Conservation (phyloP, 73 alveolate genomes). For the Paraurostyla sp. region DNA sequence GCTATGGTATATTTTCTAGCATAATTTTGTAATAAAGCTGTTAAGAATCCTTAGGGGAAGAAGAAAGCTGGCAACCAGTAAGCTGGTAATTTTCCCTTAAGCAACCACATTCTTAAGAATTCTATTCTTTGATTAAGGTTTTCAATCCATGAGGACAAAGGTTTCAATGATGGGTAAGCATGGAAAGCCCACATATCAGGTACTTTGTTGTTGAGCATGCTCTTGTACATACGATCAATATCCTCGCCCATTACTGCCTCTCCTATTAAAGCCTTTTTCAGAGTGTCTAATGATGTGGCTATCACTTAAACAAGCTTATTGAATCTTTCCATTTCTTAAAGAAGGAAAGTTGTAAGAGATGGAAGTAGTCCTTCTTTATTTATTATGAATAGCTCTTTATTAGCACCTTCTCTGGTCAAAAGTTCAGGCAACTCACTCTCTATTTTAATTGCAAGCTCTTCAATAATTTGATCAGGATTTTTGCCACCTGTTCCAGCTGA, state of each 20-base stretch:
- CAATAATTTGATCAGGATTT: constrained; percentile 82
- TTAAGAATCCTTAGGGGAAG: constrained; percentile 98
- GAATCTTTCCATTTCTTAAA: constrained; percentile 92
- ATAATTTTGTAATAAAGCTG: constrained; percentile 97
- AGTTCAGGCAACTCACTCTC: constrained; percentile 79
- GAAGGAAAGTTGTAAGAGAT: constrained; percentile 86
- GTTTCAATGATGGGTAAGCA: constrained; percentile 93
- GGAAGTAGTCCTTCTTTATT: constrained; percentile 88
- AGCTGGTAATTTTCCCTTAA: constrained; percentile 83
- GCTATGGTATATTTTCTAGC: constrained; percentile 97
- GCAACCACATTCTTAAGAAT: constrained; percentile 95
- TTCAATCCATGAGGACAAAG: constrained; percentile 92
- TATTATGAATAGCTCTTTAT: constrained; percentile 78
- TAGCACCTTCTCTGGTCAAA: constrained; percentile 85
- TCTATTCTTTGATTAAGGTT: constrained; percentile 86
- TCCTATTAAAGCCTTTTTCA: constrained; percentile 91
- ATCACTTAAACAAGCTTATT: constrained; percentile 83
- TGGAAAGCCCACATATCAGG: constrained; percentile 95
- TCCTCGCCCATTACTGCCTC: constrained; percentile 91
- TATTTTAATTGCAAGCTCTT: constrained; percentile 80
- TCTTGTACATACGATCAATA: constrained; percentile 83
- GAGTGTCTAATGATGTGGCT: constrained; percentile 80
- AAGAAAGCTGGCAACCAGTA: constrained; percentile 96
- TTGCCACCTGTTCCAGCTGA: constrained; percentile 80
- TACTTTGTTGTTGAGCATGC: constrained; percentile 86